phyloP scores from a whole-genome alignment of 2,329 filamentous ascomycete species.

The Neofusicoccum cordaticola region DNA sequence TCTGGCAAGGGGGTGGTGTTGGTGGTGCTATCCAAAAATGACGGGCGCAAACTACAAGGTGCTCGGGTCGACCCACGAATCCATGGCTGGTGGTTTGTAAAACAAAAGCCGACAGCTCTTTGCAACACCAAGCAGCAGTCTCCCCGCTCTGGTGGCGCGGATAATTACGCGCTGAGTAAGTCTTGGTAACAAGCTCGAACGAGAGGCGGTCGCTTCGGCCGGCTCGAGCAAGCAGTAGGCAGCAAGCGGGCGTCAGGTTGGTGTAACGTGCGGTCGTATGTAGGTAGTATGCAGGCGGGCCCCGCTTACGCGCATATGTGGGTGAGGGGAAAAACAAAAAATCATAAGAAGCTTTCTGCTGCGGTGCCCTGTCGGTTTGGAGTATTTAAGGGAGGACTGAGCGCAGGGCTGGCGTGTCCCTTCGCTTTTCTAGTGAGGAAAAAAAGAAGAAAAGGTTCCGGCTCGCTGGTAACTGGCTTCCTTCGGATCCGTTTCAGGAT shows the following conservation, averaged over 20 bases:
- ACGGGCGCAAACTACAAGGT: constrained; percentile 3
- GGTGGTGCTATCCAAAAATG: not conserved
- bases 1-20: not conserved
- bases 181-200: too few species aligned
- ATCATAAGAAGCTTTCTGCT: not conserved
- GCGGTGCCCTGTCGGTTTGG: not conserved
- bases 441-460: not conserved
- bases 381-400: not conserved
- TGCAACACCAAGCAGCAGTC: too few species aligned
- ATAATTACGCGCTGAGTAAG: too few species aligned
- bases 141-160: too few species aligned
- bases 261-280: not conserved
- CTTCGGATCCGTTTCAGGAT: not conserved
- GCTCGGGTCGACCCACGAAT: constrained; percentile 10
- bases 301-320: constrained; percentile 9
- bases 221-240: too few species aligned
- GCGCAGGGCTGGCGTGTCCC: not conserved
- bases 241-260: not conserved
- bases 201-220: too few species aligned
- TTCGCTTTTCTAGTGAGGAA: too few species aligned
- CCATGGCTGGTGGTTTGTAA: not conserved
- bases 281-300: constrained; percentile 1
- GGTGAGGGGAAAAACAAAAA: not conserved
- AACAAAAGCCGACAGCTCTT: too few species aligned
- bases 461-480: not conserved